Evolutionary conservation across 139 green algal species (phyloP), one percentile per base, ranked within the genome.

Genomic region (Pleodorina starrii): DNA sequence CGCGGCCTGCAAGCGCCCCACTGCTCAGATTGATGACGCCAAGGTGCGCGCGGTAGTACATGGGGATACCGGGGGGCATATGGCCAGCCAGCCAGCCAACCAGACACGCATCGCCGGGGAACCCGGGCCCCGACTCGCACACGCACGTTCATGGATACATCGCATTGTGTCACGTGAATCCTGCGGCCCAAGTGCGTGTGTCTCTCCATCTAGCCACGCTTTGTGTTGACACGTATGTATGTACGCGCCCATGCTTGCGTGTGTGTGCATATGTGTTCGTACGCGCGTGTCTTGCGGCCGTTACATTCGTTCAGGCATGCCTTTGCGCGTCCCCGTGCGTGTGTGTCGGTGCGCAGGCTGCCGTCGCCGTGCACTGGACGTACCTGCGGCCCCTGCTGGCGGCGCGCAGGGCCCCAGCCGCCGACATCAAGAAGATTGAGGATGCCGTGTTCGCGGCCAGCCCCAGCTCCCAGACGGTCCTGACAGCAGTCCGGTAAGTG

Each of bases 341-440:
- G n/a, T n/a, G n/a, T n/a, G n/a, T n/a, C n/a, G n/a, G n/a, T n/a
- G n/a, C n/a, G 51, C 80, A 87, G 80, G 42, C 59, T 40, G n/a
- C 16, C 32, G 46, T 87, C 21, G 3, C 40, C 36, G 42, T 74
- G 19, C 59, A 77, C 60, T 87, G 80, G 80, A 66, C 60, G 21
- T 77, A 78, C 80, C 60, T 87, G 60, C 14, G 77, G 60, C 60
- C 80, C 40, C 21, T 87, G 25, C 59, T 87, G n/a, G 60, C 35
- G 27, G 42, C 16, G 35, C 59, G 60, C 42, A 32, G 21, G 2
- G 36, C 35, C 17, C 12, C 42, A 19, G 29, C 80, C n/a, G 80
- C 35, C 60, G 2, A 38, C 60, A 44, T 87, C 0, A 10, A 36
- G 11, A 32, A 4, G 5, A 29, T 87, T 27, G 16, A 40, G 23